These are phyloP conservation scores for Dryas integrifolia DNA, from an alignment of 331 rosid genomes.

Conservation along the genomic window DNA sequence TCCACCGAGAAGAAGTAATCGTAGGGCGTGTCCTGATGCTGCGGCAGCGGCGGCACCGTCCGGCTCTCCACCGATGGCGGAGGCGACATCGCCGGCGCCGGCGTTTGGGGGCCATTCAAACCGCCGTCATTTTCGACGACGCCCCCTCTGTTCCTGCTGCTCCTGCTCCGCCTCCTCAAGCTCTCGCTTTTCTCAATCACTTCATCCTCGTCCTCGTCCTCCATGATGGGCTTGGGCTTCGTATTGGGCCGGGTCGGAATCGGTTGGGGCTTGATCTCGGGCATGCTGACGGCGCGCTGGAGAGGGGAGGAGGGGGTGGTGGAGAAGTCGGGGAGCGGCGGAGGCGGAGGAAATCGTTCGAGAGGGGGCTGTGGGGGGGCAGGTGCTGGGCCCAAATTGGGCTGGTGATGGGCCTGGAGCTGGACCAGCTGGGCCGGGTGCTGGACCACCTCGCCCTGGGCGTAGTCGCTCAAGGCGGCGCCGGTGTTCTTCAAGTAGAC, in stretches of 20 bases:
- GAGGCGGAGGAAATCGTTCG: constrained; percentile 30
- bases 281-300: constrained; percentile 70
- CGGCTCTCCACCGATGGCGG: constrained; percentile 26
- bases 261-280: constrained; percentile 50
- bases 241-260: constrained; percentile 25
- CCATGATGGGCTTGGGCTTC: constrained; percentile 44
- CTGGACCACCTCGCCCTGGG: constrained; percentile 56
- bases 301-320: constrained; percentile 32
- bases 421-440: constrained; percentile 24
- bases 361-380: neutral
- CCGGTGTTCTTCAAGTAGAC: constrained; percentile 76
- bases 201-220: constrained; percentile 52
- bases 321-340: constrained; percentile 25
- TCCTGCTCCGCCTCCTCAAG: constrained; percentile 35
- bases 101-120: constrained; percentile 33
- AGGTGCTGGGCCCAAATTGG: neutral
- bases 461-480: constrained; percentile 78
- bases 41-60: constrained; percentile 26
- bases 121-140: constrained; percentile 24
- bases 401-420: constrained; percentile 5
- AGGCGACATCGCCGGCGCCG: constrained; percentile 36
- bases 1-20: constrained; percentile 66
- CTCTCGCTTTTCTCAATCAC: constrained; percentile 43
- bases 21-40: constrained; percentile 40
- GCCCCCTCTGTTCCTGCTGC: constrained; percentile 21